These are phyloP conservation scores for Narthecium ossifragum DNA, from an alignment of 106 monocot genomes.

Conservation along the genomic window DNA sequence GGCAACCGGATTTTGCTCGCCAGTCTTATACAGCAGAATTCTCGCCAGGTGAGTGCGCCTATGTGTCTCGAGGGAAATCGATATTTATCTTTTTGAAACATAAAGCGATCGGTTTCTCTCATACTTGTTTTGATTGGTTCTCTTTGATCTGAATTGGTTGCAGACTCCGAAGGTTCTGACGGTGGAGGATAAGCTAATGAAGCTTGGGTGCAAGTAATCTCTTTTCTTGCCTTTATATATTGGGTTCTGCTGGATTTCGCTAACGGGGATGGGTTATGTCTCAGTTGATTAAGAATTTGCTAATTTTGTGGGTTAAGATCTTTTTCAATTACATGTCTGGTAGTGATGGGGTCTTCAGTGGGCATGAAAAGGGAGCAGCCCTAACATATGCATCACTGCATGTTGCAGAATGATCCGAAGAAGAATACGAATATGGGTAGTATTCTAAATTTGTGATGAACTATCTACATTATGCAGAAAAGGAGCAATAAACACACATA, in stretches of 20 bases:
- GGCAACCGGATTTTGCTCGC: conserved; percentile 72
- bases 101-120: not conserved
- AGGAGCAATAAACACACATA: no score
- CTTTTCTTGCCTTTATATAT: not conserved
- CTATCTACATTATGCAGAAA: no score
- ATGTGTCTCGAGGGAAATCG: not conserved
- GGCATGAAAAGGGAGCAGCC: no score
- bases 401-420: no score
- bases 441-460: no score
- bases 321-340: no score
- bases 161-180: conserved; percentile 73
- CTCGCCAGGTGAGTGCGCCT: conserved; percentile 32
- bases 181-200: conserved; percentile 78
- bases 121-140: conserved; percentile 1
- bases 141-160: not conserved
- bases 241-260: no score
- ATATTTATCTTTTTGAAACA: not conserved
- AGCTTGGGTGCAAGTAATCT: conserved; percentile 87
- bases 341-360: no score
- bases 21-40: conserved; percentile 53
- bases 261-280: no score
- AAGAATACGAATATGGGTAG: no score
- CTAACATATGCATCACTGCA: no score
- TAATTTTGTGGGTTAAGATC: conserved; percentile 3
- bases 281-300: no score